Conservation (phyloP, 148 eudicot genomes). For the Rhododendron williamsianum region DNA sequence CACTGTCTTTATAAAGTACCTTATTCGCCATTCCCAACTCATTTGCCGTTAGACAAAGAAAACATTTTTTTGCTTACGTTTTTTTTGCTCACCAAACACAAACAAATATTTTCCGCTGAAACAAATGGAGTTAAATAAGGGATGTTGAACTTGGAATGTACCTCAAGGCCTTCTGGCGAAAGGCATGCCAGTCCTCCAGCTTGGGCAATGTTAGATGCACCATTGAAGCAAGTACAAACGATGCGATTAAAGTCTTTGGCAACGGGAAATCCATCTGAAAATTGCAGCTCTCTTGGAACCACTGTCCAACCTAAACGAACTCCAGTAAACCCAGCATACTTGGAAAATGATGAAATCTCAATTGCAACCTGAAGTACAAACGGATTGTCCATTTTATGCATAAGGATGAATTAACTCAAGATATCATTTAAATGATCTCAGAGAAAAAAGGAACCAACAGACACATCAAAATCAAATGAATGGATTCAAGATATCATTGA, state of each 20-base stretch:
- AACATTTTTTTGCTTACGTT: neutral
- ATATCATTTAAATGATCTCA: neutral
- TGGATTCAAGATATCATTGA: neutral
- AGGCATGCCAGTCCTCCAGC: constrained; percentile 82
- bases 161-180: constrained; percentile 57
- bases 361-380: constrained; percentile 57
- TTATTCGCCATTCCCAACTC: neutral
- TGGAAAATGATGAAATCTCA: constrained; percentile 87
- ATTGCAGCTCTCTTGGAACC: constrained; percentile 66
- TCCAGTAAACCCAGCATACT: constrained; percentile 86
- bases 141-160: constrained; percentile 11
- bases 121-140: neutral
- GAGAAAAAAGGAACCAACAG: neutral
- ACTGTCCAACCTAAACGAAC: constrained; percentile 93
- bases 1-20: neutral
- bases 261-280: constrained; percentile 56
- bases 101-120: neutral
- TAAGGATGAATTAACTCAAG: neutral
- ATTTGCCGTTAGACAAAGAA: neutral
- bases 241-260: constrained; percentile 44
- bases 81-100: neutral
- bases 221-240: constrained; percentile 47
- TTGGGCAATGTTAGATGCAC: constrained; percentile 41
- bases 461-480: neutral
- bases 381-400: neutral